These are phyloP conservation scores for Mucor lusitanicus DNA, from an alignment of 371 early-diverging fungal genomes.

Conservation along the genomic window DNA sequence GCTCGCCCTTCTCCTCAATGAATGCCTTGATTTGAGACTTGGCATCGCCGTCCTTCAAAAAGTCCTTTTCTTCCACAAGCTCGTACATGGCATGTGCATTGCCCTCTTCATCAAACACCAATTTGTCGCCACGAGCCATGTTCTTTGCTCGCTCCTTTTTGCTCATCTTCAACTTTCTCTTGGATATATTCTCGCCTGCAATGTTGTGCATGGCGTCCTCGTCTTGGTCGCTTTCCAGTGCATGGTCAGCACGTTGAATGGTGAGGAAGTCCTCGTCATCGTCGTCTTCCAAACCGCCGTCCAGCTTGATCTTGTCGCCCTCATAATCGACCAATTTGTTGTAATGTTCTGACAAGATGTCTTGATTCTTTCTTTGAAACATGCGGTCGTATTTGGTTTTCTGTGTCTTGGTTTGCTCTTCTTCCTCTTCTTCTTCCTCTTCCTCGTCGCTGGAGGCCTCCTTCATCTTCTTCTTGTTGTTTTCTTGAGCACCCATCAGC, in stretches of 20 bases:
- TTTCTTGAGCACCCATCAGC: slow-evolving; percentile 34
- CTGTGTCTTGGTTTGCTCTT: slow-evolving; percentile 36
- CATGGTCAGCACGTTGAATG: slow-evolving; percentile 76
- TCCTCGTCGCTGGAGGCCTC: slow-evolving; percentile 33
- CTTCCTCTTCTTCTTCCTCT: slow-evolving; percentile 43
- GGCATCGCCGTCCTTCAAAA: slow-evolving; percentile 75
- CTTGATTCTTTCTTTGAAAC: slow-evolving; percentile 91
- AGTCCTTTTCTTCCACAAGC: slow-evolving; percentile 78
- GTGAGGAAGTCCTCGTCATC: slow-evolving; percentile 82
- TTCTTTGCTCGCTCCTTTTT: slow-evolving; percentile 77
- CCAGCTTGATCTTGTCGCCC: slow-evolving; percentile 43
- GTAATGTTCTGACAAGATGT: slow-evolving; percentile 91
- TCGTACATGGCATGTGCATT: slow-evolving; percentile 76
- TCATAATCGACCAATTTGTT: slow-evolving; percentile 73
- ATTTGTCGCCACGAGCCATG: slow-evolving; percentile 66
- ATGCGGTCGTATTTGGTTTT: slow-evolving; percentile 88
- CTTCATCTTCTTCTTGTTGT: slow-evolving; percentile 11
- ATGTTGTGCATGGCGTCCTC: slow-evolving; percentile 26
- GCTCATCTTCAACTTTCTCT: slow-evolving; percentile 66
- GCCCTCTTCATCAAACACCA: slow-evolving; percentile 94
- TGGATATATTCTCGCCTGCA: slow-evolving; percentile 55
- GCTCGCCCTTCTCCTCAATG: slow-evolving; percentile 60
- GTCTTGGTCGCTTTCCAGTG: slow-evolving; percentile 53
- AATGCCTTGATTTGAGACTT: slow-evolving; percentile 63
- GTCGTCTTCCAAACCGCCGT: slow-evolving; percentile 36